Percentiles rank a stretch among this genome's conserved stretches.
These are phyloP conservation scores for Cladosporium halotolerans DNA, from an alignment of 2,329 filamentous ascomycete genomes.

Conservation along the genomic window DNA sequence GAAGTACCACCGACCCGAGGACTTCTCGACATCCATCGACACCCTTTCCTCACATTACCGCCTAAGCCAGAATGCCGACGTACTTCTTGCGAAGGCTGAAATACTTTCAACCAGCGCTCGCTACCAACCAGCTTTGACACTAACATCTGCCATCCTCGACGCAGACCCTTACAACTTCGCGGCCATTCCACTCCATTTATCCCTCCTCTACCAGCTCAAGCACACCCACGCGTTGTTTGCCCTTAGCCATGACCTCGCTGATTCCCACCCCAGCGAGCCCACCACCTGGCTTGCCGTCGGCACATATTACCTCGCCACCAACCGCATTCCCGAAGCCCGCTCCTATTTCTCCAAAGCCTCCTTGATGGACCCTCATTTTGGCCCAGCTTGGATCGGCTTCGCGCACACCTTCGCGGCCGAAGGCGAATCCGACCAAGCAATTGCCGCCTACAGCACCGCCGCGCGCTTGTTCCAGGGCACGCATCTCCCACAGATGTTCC, in stretches of 20 bases:
- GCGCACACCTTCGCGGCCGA: conserved; percentile 97
- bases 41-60: conserved; percentile 91
- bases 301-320: conserved; percentile 85
- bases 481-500: conserved; percentile 87
- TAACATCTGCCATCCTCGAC: conserved; percentile 77
- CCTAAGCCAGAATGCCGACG: conserved; percentile 76
- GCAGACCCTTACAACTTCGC: conserved; percentile 84
- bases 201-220: conserved; percentile 80
- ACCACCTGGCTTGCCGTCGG: conserved; percentile 92
- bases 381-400: conserved; percentile 97
- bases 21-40: conserved; percentile 80
- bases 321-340: conserved; percentile 84
- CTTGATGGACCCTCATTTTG: conserved; percentile 96
- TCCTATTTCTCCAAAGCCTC: conserved; percentile 96
- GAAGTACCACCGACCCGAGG: conserved; percentile 82
- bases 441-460: conserved; percentile 93
- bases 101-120: conserved; percentile 91
- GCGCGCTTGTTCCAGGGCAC: conserved; percentile 94
- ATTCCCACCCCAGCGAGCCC: conserved; percentile 83
- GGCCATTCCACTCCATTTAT: conserved; percentile 84
- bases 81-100: conserved; percentile 83
- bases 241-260: conserved; percentile 84
- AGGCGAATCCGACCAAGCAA: conserved; percentile 95
- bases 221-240: conserved; percentile 86
- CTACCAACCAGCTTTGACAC: conserved; percentile 76